phyloP scores from a whole-genome alignment of 2,329 filamentous ascomycete species.

The Colletotrichum shisoi region DNA sequence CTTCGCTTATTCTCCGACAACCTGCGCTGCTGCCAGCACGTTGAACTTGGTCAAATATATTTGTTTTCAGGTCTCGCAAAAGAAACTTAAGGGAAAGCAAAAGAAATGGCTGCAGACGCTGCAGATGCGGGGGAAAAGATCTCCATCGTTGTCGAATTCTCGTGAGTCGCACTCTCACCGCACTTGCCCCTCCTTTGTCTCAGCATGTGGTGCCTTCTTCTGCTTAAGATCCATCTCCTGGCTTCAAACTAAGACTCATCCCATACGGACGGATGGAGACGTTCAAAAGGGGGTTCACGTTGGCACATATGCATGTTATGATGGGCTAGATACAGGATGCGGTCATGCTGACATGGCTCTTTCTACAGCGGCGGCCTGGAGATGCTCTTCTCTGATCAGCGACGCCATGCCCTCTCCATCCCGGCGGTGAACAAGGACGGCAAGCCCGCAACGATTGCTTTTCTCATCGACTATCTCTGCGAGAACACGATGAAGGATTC shows the following conservation, averaged over 20 bases:
- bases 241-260: background rate
- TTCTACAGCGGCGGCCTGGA: constrained; percentile 81
- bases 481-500: constrained; percentile 83
- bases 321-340: constrained; percentile 16
- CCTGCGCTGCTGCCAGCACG: constrained; percentile 11
- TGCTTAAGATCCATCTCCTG: constrained; percentile 1
- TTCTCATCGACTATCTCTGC: constrained; percentile 81
- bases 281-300: constrained; percentile 7
- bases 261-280: constrained; percentile 8
- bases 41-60: constrained; percentile 11
- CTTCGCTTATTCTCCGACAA: constrained; percentile 36
- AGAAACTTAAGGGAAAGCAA: constrained; percentile 7
- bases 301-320: constrained; percentile 11
- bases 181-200: constrained; percentile 1
- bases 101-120: constrained; percentile 33
- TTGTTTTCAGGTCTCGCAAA: background rate
- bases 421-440: constrained; percentile 69
- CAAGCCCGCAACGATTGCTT: constrained; percentile 72
- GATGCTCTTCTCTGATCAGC: constrained; percentile 87
- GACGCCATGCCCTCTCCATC: constrained; percentile 74
- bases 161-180: constrained; percentile 49
- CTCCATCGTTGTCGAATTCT: constrained; percentile 76
- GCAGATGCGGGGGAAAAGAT: constrained; percentile 50
- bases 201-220: constrained; percentile 6
- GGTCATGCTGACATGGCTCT: constrained; percentile 29